Base-by-base conservation (phyloP, 2,329 filamentous ascomycete genomes). In the Paecilomyces niveus region DNA sequence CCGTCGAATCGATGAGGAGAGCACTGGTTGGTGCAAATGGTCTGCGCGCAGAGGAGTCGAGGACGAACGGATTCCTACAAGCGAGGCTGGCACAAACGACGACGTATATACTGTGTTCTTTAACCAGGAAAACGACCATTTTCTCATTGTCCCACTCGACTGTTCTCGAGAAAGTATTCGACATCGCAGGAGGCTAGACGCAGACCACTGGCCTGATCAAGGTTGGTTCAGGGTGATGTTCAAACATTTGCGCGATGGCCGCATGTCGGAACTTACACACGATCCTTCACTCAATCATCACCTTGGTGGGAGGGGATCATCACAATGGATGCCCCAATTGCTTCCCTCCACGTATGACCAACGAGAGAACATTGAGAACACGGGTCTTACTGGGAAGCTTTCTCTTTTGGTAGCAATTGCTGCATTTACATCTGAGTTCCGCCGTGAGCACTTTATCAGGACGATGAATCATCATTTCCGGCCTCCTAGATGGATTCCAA, bases 11-110 rank as follows among this genome's bases (percentile, higher is more conserved):
- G 11, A 29, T 11, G 3, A 4, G 13, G 35, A 59, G 33, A 54
- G 55, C 24, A 59, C 58, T 10, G 58, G 58, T 13, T 59, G 58
- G 58, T 54, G 52, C 50, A 53, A 22, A 11, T 59, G 58, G 58
- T 56, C 54, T 26, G 21, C 33, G 22, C 24, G 24, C 26, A 21
- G 7, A 13, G 54, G 50, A 18, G 35, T 59, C 22, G 29, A 35
- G 45, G 22, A 29, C 4, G 26, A 22, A 18, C 11, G 32, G 15
- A 24, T 51, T 6, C 3, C 4, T 21, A 21, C 52, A 22, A n/a
- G 18, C 13, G 21, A 7, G 22, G 15, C 50, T 26, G 24, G 29
- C 3, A 1, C 24, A 13, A 31, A 29, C 6, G 52, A 35, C n/a
- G 50, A 54, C 18, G 39, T 45, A 22, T 58, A 56, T 32, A 58